Evolutionary conservation across 2,329 filamentous ascomycete species (phyloP), one percentile per base, ranked within the genome.

Genomic region (Talaromyces sp.): DNA sequence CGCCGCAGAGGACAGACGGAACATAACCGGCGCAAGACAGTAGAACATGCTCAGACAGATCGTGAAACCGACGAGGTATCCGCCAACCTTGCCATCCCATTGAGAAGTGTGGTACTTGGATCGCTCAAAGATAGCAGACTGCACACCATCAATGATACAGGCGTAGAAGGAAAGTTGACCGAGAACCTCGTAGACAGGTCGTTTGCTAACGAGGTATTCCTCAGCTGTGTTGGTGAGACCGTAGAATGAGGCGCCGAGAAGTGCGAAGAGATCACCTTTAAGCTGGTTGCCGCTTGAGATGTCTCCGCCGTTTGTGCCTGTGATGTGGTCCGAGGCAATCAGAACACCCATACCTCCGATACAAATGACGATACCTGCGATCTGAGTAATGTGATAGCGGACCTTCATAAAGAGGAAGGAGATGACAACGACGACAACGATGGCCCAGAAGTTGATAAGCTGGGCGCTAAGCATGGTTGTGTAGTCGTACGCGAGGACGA

Each of bases 391-490:
- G 76, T 91, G 90, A 81, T 99, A 99, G 65, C 94, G 89, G 40
- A 99, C 94, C 62, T 82, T 83, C 52, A 99, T 84, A 64, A 97
- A 80, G 58, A 86, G 61, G 75, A 96, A 92, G 24, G 91, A 96
- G 60, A 97, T 77, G 56, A 89, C 69, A 17, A 97, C 91, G 19
- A 99, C 94, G 57, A 93, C 86, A 46, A 96, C 90, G 62, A 99
- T 97, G 64, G 92, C 90, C 93, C 93, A 97, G 78, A 97, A 97
- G 81, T 97, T 97, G 77, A 99, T 91, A 47, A 99, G 83, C 80
- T 97, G 92, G 14, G 91, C 91, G 17, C 89, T 94, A 44, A 97
- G 82, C 64, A 97, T 88, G 66, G 92, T 97, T 49, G 93, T 96
- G 79, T 95, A 86, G 54, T 88, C 83, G 78, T 97, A 99, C 4